Base-by-base conservation (phyloP, 176 grass and related monocot genomes). In the Chrysopogon serrulatus region DNA sequence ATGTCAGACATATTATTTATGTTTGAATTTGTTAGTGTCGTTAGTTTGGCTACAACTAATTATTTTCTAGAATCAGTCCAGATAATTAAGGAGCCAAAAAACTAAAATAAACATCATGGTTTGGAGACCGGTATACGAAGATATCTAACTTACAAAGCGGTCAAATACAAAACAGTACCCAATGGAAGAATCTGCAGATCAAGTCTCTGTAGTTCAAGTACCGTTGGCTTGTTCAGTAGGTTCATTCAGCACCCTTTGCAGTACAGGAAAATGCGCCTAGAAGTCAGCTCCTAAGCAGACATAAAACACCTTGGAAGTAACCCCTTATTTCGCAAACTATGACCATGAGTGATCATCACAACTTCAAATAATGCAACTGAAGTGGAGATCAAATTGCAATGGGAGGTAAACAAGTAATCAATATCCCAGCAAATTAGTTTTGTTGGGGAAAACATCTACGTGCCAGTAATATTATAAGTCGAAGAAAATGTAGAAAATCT, bases 111-210 rank as follows among this genome's bases (percentile, higher is more conserved):
- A 33, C 33, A 76, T 37, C 56, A 56, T 56, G 11, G 12, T 73
- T 60, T 41, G 0, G 34, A 24, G 12, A 33, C 2, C 11, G 36
- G n/a, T n/a, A 34, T 17, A n/a, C 41, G 67, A 40, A 65, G 49
- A 63, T 51, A 61, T 89, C n/a, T 15, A 31, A 89, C 70, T 70
- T 69, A 76, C 82, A 48, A 69, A 67, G 24, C 18, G 66, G 16
- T 69, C 16, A 32, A 40, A 72, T 88, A 68, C 40, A n/a, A 43
- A 84, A 64, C 45, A 68, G 23, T 85, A 27, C 39, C 49, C 59
- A 57, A 65, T 71, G 65, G 6, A 73, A 67, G 74, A 74, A 76
- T 85, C 43, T 53, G 24, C 28, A 35, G 40, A 69, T 18, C 30
- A 79, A 47, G 74, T 65, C 45, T 85, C 59, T 65, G 62, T 57